Conservation (phyloP, 768 basidiomycete genomes). For the Coprinopsis sp. region DNA sequence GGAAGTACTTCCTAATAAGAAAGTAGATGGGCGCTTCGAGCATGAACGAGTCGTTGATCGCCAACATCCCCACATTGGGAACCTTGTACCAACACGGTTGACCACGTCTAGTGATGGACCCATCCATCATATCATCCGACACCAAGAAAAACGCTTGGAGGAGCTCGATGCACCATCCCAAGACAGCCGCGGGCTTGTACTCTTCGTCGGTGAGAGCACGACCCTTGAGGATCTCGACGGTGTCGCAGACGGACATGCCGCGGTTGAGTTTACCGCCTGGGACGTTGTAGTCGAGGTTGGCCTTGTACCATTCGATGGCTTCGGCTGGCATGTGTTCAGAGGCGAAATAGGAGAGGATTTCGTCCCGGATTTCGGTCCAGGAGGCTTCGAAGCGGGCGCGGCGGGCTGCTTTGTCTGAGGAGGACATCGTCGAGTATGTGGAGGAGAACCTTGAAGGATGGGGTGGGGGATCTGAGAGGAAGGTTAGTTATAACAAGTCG, state of each 20-base stretch:
- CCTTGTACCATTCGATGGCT: conserved; percentile 79
- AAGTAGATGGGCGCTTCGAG: conserved; percentile 91
- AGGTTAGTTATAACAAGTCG: conserved; percentile 1
- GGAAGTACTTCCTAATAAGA: conserved; percentile 60
- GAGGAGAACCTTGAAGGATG: background rate
- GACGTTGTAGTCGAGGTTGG: conserved; percentile 87
- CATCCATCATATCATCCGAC: conserved; percentile 97
- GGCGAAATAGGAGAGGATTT: conserved; percentile 66
- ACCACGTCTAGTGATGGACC: conserved; percentile 85
- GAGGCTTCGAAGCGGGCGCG: conserved; percentile 67
- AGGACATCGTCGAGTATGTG: conserved; percentile 14
- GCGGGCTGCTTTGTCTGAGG: conserved; percentile 35
- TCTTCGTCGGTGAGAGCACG: conserved; percentile 69
- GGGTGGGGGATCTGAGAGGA: background rate
- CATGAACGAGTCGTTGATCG: conserved; percentile 97
- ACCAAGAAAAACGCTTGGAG: conserved; percentile 98
- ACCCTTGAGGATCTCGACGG: conserved; percentile 82
- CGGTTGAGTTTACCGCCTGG: conserved; percentile 96
- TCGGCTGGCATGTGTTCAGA: conserved; percentile 78
- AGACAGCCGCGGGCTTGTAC: conserved; percentile 80
- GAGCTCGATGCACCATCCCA: conserved; percentile 96
- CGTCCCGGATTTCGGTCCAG: conserved; percentile 68
- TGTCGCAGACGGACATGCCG: conserved; percentile 93
- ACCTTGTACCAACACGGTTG: conserved; percentile 93
- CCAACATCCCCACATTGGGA: conserved; percentile 67